Evolutionary conservation across 2,329 filamentous ascomycete species (phyloP).

Genomic region (Teratosphaeria pseudoeucalypti): DNA sequence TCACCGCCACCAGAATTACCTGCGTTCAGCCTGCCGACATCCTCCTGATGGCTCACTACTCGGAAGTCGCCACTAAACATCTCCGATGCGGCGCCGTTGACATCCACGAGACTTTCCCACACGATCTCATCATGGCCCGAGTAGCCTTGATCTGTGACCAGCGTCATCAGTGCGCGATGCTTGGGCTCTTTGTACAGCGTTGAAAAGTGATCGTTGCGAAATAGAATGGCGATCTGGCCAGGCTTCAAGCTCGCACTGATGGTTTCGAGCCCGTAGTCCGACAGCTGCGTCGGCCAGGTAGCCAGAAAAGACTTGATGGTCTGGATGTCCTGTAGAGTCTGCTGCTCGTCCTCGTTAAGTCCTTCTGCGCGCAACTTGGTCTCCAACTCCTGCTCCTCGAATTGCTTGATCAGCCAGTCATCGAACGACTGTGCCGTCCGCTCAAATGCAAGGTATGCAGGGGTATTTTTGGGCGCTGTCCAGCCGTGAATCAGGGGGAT

Average conservation of each 20-base stretch:
- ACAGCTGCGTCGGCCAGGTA: slow-evolving; percentile 76
- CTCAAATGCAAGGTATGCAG: slow-evolving; percentile 58
- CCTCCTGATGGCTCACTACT: slow-evolving; percentile 55
- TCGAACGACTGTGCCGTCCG: slow-evolving; percentile 78
- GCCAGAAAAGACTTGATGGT: slow-evolving; percentile 76
- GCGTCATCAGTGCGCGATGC: slow-evolving; percentile 62
- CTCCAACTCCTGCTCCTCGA: slow-evolving; percentile 80
- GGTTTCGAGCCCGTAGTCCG: slow-evolving; percentile 65
- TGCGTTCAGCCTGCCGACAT: slow-evolving; percentile 13
- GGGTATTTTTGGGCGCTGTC: slow-evolving; percentile 60
- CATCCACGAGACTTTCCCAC: slow-evolving; percentile 87
- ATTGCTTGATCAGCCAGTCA: slow-evolving; percentile 80
- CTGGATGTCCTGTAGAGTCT: slow-evolving; percentile 70
- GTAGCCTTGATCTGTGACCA: slow-evolving; percentile 92
- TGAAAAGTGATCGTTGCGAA: slow-evolving; percentile 95
- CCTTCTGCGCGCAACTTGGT: slow-evolving; percentile 58
- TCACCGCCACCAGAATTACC: slow-evolving; percentile 21
- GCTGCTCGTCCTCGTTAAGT: slow-evolving; percentile 63
- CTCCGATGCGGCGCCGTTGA: slow-evolving; percentile 71
- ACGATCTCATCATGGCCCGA: slow-evolving; percentile 80
- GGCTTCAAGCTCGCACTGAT: slow-evolving; percentile 61
- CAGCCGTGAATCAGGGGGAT: slow-evolving; percentile 89
- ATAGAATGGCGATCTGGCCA: slow-evolving; percentile 79
- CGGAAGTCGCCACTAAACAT: slow-evolving; percentile 88
- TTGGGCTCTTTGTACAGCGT: slow-evolving; percentile 83